Percentiles rank a stretch among this genome's conserved stretches.
These are phyloP conservation scores for Oemleria cerasiformis DNA, from an alignment of 306 rosid species.

Conservation along the genomic window DNA sequence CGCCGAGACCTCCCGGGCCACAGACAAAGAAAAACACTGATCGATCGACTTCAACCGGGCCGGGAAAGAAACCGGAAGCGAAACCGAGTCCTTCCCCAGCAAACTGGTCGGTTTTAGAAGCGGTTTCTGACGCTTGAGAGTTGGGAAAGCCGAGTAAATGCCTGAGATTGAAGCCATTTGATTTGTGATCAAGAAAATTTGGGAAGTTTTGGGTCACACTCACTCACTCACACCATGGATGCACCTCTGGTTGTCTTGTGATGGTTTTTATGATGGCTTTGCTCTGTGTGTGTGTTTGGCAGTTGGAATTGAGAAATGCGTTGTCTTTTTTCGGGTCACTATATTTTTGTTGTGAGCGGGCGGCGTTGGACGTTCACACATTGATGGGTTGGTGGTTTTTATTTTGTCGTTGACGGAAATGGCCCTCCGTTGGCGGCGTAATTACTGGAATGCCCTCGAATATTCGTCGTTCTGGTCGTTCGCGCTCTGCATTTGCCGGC, in stretches of 20 bases:
- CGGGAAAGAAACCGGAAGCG: conserved; percentile 37
- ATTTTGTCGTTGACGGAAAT: conserved; percentile 8
- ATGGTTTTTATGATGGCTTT: too few species aligned
- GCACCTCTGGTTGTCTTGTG: background rate
- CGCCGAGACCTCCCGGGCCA: conserved; percentile 63
- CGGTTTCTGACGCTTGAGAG: conserved; percentile 45
- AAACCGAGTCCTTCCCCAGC: conserved; percentile 26
- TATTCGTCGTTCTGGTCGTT: background rate
- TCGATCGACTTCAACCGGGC: conserved; percentile 27
- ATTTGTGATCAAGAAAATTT: background rate
- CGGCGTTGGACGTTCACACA: conserved; percentile 36
- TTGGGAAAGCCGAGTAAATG: conserved; percentile 61
- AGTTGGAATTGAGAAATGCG: background rate
- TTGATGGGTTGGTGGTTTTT: conserved; percentile 18
- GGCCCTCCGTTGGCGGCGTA: background rate
- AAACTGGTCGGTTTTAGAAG: conserved; percentile 16
- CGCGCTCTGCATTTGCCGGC: background rate
- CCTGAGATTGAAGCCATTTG: conserved; percentile 79
- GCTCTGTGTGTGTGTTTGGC: background rate
- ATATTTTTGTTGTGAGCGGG: conserved; percentile 17
- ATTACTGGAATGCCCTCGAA: conserved; percentile 28
- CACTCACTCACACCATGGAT: background rate
- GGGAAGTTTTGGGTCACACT: background rate
- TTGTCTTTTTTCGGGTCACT: conserved; percentile 9
- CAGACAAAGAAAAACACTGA: conserved; percentile 32